Base-by-base conservation (phyloP, 2,329 filamentous ascomycete species). In the Penicillium psychrosexuale region DNA sequence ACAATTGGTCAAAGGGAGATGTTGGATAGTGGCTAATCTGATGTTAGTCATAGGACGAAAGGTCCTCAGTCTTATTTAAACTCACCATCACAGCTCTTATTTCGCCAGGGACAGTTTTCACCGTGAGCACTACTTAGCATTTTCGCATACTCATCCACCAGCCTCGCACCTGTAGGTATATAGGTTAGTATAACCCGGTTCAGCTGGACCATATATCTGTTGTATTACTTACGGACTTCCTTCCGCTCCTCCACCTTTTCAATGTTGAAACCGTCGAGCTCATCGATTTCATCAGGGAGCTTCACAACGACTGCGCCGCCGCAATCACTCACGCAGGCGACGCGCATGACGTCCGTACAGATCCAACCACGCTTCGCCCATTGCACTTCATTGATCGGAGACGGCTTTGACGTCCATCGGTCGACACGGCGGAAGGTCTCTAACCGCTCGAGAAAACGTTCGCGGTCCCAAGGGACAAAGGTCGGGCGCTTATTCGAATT, bases 291-390 rank as follows among this genome's bases (percentile, higher is more conserved):
- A 7, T 85, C 83, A 1, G 84, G 80, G 6, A 96, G 77, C 74
- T 89, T 91, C 49, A 97, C 89, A 5, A 94, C 83, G 38, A 97
- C 80, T 64, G 95, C 89, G 65, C 88, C 87, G 68, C 88, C 87
- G 68, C 94, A 99, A 2, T 92, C 84, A 38, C 88, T 86, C 39
- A 79, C 80, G 70, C 94, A 99, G 17, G 86, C 84, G 15, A 97
- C 90, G 4, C 89, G 89, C 73, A 96, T 91, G 61, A 86, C 85
- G 64, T 88, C 88, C 43, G 88, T 85, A 66, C 93, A 97, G 4
- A 87, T 81, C 93, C 94, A 99, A 0, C 93, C 93, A 55, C 89
- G 80, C 77, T 93, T 96, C 0, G 92, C 92, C 94, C 94, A 99
- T 71, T 91, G 88, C 8, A 97, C 86, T 74, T 97, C 94, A 68